phyloP scores from a whole-genome alignment of 768 basidiomycete species.

The Crassisporium funariophilum region DNA sequence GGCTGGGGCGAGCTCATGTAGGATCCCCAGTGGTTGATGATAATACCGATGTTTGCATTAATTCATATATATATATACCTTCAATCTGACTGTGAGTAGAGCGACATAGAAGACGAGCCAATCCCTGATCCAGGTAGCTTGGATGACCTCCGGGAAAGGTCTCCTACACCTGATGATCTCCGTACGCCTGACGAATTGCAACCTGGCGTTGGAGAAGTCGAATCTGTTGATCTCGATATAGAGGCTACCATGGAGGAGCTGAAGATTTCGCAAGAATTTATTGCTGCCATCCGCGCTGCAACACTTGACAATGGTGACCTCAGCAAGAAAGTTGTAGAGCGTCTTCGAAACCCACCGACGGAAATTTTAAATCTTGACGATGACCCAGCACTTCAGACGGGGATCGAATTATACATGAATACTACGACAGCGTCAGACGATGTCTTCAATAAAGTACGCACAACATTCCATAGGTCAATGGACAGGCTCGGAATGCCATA shows the following conservation, averaged over 20 bases:
- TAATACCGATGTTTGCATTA: too few species aligned
- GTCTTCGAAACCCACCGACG: constrained; percentile 23
- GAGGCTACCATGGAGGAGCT: constrained; percentile 10
- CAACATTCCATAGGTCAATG: background rate
- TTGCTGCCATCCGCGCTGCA: constrained; percentile 19
- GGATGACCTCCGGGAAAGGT: background rate
- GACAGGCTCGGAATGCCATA: too few species aligned
- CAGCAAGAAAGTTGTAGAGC: constrained; percentile 17
- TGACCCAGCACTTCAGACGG: constrained; percentile 6
- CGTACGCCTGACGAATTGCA: background rate
- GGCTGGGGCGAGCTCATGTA: too few species aligned
- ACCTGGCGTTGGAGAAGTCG: background rate
- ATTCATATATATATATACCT: too few species aligned
- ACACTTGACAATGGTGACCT: constrained; percentile 28
- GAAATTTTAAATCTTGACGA: constrained; percentile 9
- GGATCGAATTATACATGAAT: constrained; percentile 9
- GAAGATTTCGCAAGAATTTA: constrained; percentile 19
- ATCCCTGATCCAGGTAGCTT: background rate
- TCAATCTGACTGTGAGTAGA: too few species aligned
- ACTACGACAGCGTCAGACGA: constrained; percentile 7
- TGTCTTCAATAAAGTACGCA: constrained; percentile 6
- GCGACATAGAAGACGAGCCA: background rate
- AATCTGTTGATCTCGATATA: too few species aligned
- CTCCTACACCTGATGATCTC: background rate
- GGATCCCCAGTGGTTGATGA: too few species aligned